Evolutionary conservation across 495 filamentous ascomycete species (phyloP), one percentile per base, ranked within the genome.

Genomic region (Aspergillus nanangensis): DNA sequence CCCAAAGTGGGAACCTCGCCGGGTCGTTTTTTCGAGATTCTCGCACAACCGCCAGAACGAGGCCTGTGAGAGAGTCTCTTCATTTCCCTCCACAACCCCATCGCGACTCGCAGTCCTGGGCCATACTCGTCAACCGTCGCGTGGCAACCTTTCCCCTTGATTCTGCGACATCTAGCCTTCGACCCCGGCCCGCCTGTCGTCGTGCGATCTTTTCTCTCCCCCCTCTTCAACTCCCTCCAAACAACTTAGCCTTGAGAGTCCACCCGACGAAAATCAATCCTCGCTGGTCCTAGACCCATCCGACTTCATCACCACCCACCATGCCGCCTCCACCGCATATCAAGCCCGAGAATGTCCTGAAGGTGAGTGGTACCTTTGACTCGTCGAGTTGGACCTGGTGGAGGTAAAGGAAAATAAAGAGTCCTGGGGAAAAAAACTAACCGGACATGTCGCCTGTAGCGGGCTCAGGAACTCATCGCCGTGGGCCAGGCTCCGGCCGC

Each of bases 281-380:
- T 56, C 48, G 51, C 51, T 44, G 48, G 50, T 43, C 41, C 22
- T 27, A 22, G 18, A 18, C 25, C 33, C 20, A 15, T 8, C 25
- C 23, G 14, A 25, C 22, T 41, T 13, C 23, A n/a, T 38, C 38
- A 39, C 53, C 45, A 45, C 57, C 77, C 76, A 88, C 58, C 69
- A 91, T 96, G 90, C 86, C 94, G 74, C 94, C 93, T 58, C 88
- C 88, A 61, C 91, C 91, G 50, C 89, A 95, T 69, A 90, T 89
- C 58, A 95, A 93, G 68, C 94, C 93, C 61, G 93, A 98, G 80
- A 98, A 98, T 85, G 88, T 95, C 63, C 85, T 96, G 71, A 96
- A 95, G 77, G 82, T 82, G 57, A 51, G 77, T 66, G n/a, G n/a
- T n/a, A n/a, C n/a, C n/a, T n/a, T n/a, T n/a, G n/a, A n/a, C n/a